A percentile compares a stretch with the other conserved stretches of the same genome.
These are phyloP conservation scores for Penicillium egyptiacum DNA, from an alignment of 495 filamentous ascomycete species.

Conservation along the genomic window DNA sequence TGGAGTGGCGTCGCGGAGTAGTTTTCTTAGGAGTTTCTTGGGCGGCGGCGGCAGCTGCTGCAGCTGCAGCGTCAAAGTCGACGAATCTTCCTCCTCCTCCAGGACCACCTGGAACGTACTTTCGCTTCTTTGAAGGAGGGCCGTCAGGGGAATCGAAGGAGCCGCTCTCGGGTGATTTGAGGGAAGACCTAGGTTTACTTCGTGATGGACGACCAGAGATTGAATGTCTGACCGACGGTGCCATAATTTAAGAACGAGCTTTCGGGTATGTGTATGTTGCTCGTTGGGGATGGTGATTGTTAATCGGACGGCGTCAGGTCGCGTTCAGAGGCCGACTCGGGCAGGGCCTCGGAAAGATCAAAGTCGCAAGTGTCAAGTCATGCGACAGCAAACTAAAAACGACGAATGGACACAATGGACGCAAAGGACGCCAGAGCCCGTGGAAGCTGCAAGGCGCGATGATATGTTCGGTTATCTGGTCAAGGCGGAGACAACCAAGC, in stretches of 20 bases:
- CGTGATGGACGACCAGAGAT: constrained; percentile 36
- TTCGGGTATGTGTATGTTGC: constrained; percentile 15
- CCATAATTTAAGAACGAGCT: constrained; percentile 22
- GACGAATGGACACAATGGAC: constrained; percentile 4
- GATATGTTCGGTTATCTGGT: constrained; percentile 24
- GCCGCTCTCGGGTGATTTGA: constrained; percentile 36
- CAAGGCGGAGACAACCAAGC: constrained; percentile 30
- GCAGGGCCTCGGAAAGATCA: constrained; percentile 2
- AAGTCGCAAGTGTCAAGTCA: constrained; percentile 1
- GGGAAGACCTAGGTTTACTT: constrained; percentile 33
- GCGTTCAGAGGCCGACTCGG: constrained; percentile 19
- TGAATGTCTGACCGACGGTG: constrained; percentile 26
- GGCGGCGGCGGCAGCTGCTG: background rate
- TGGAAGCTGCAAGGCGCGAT: constrained; percentile 8
- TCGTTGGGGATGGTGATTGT: constrained; percentile 20
- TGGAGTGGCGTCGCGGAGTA: constrained; percentile 28
- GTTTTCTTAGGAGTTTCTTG: constrained; percentile 15
- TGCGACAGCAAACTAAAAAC: background rate
- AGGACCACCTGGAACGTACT: constrained; percentile 75
- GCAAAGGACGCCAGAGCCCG: constrained; percentile 7
- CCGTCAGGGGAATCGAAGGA: constrained; percentile 41
- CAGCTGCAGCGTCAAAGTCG: constrained; percentile 51
- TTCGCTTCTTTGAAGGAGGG: constrained; percentile 53
- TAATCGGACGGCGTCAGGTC: constrained; percentile 26
- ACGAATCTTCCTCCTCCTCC: constrained; percentile 78